Evolutionary conservation across 208 protist genomes (phyloP), one percentile per base, ranked within the genome.

Genomic region (Crithidia expoeki): DNA sequence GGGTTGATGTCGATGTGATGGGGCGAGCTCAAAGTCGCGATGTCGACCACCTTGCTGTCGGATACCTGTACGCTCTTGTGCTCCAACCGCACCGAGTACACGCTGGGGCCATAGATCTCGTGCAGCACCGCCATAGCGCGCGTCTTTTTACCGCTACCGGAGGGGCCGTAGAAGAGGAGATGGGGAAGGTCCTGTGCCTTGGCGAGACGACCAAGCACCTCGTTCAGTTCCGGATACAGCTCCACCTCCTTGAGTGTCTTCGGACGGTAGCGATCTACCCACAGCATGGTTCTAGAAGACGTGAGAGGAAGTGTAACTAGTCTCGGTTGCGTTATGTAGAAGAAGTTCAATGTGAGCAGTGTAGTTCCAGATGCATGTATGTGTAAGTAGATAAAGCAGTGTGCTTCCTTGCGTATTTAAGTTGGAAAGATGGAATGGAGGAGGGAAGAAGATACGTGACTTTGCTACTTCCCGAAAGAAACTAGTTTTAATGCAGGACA

Each of bases 1-100:
- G 99, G 99, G 81, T 98, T 99, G 51, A 99, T 84, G 79, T 99
- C 99, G 68, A 99, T 99, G 86, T 99, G 99, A 80, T 98, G 95
- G 11, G 90, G 88, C 30, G 93, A 99, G 58, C 89, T 96, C 17
- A 99, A 74, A 0, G 95, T 94, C 11, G 98, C 96, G 44, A 99
- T 91, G 69, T 99, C 98, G 12, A 99, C 86, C 32, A 90, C 89
- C 59, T 99, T 98, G 75, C 83, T 94, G 59, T 96, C 90, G 7
- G 85, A 93, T 36, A 97, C 90, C 66, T 90, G 82, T 51, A 96
- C 72, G 60, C 84, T 94, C 64, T 94, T 96, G 79, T 97, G 90
- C 61, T 98, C 91, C 42, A 98, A 78, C 4, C 90, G 89, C 32
- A 98, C 69, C 25, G 90, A 88, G 69, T 94, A 93, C 2, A 90